These are phyloP conservation scores for Monosporascus sp. DNA, from an alignment of 2,329 filamentous ascomycete genomes.

Conservation along the genomic window DNA sequence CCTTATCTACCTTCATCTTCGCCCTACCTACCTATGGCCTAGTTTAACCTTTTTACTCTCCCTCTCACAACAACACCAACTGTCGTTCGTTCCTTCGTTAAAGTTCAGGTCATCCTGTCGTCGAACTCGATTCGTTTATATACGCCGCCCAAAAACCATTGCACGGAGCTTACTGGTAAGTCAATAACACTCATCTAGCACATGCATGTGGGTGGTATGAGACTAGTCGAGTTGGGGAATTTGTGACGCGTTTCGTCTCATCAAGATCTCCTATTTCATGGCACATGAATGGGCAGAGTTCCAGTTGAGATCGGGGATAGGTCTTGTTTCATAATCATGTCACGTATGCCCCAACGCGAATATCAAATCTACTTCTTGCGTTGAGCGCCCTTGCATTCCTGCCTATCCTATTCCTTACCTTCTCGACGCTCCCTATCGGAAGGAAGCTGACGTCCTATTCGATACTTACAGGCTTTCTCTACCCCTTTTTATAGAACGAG, in stretches of 20 bases:
- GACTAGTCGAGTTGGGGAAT: background rate
- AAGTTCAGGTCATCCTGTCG: too few species aligned
- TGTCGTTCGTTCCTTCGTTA: too few species aligned
- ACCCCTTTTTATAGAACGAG: slow-evolving; percentile 6
- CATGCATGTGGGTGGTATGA: background rate
- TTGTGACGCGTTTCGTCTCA: background rate
- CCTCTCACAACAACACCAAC: too few species aligned
- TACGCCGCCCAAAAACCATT: too few species aligned
- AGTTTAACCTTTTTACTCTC: too few species aligned
- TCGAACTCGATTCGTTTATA: too few species aligned
- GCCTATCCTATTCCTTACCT: background rate
- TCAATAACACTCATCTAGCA: too few species aligned
- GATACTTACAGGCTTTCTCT: background rate
- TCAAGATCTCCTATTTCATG: background rate
- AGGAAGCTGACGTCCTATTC: background rate
- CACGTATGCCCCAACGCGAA: background rate
- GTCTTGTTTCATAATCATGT: background rate
- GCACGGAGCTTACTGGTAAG: too few species aligned
- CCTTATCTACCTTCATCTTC: too few species aligned
- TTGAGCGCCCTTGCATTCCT: background rate
- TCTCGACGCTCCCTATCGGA: background rate
- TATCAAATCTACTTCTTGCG: background rate
- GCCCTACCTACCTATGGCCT: too few species aligned
- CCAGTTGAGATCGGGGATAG: background rate
- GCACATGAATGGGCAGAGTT: background rate